These are phyloP conservation scores for Globisporangium mamillatum DNA, from an alignment of 352 stramenopile genomes.

Conservation along the genomic window DNA sequence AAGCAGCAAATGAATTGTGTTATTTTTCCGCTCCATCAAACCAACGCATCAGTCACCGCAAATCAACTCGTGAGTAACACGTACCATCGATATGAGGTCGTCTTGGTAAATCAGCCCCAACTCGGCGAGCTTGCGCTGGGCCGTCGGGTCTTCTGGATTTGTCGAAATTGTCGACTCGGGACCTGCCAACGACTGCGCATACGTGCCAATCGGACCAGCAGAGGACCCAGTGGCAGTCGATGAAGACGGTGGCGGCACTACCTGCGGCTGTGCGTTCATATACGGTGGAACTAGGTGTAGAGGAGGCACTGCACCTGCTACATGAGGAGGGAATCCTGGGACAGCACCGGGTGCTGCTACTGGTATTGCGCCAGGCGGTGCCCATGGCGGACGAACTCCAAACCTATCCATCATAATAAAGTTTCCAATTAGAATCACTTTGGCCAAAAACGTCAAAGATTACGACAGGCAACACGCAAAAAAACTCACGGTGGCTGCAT, in stretches of 20 bases:
- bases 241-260: background rate
- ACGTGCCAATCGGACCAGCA: slow-evolving; percentile 7
- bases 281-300: slow-evolving; percentile 19
- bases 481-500: slow-evolving; percentile 11
- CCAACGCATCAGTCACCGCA: background rate
- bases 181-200: slow-evolving; percentile 10
- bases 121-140: slow-evolving; percentile 21
- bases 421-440: background rate
- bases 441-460: background rate
- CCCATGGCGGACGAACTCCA: slow-evolving; percentile 15
- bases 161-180: slow-evolving; percentile 25
- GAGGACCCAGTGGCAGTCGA: slow-evolving; percentile 5
- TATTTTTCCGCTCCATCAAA: background rate
- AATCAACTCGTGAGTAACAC: slow-evolving; percentile 1
- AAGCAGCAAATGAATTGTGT: background rate
- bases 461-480: background rate
- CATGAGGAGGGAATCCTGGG: slow-evolving; percentile 11
- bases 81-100: slow-evolving; percentile 57
- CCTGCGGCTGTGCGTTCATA: slow-evolving; percentile 23
- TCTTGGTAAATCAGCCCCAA: slow-evolving; percentile 56
- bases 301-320: slow-evolving; percentile 7
- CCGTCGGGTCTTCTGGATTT: slow-evolving; percentile 25
- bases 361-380: slow-evolving; percentile 13
- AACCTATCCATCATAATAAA: slow-evolving; percentile 4
- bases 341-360: background rate